Conservation (phyloP, 306 rosid species). For the Corylus americana region DNA sequence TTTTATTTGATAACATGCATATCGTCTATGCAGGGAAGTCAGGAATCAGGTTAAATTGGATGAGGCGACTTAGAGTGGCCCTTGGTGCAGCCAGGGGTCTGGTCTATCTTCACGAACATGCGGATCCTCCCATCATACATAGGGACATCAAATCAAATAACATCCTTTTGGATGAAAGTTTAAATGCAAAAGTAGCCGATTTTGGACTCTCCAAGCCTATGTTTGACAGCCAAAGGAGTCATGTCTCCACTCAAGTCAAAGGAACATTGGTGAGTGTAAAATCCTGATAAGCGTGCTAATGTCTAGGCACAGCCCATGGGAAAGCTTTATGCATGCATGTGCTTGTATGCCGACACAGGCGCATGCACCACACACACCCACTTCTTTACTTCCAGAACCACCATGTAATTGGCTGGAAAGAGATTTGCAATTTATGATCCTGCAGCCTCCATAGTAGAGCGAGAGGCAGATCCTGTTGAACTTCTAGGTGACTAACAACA, state of each 20-base stretch:
- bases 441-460: not conserved
- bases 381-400: not conserved
- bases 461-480: not conserved
- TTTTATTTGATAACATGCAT: not conserved
- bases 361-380: too few relatives aligned
- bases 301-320: too few relatives aligned
- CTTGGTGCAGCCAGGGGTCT: slow-evolving; percentile 76
- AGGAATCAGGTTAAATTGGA: slow-evolving; percentile 45
- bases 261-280: slow-evolving; percentile 43
- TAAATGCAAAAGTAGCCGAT: slow-evolving; percentile 75
- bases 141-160: slow-evolving; percentile 78
- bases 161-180: slow-evolving; percentile 59
- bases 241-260: slow-evolving; percentile 67
- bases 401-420: not conserved
- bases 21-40: slow-evolving; percentile 34
- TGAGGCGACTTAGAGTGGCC: slow-evolving; percentile 37
- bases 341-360: too few relatives aligned
- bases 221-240: slow-evolving; percentile 45
- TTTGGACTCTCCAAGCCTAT: slow-evolving; percentile 81
- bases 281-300: not conserved
- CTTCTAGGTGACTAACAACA: too few relatives aligned
- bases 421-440: not conserved
- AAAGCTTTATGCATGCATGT: too few relatives aligned
- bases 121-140: slow-evolving; percentile 75
- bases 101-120: slow-evolving; percentile 72